Conservation (phyloP, 371 early-diverging fungal species). For the Rhizomucor miehei region DNA sequence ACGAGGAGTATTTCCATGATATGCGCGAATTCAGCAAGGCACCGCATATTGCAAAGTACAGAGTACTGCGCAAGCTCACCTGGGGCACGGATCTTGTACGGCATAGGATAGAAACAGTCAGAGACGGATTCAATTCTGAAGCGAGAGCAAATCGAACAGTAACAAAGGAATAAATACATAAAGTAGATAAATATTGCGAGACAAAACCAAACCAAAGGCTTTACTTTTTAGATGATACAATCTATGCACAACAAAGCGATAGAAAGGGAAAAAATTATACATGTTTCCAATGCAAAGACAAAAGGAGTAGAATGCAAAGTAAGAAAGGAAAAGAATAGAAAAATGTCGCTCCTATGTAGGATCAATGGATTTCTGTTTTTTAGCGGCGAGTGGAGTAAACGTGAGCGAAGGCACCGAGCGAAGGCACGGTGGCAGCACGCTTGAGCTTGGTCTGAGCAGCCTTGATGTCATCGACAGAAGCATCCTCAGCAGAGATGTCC, state of each 20-base stretch:
- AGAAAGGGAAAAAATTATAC: slow-evolving; percentile 6
- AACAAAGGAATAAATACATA: slow-evolving; percentile 35
- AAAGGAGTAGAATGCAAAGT: background rate
- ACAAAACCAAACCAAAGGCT: slow-evolving; percentile 95
- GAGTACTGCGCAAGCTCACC: background rate
- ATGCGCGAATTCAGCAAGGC: background rate
- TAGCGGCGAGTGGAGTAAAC: slow-evolving; percentile 59
- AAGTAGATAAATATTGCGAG: slow-evolving; percentile 57
- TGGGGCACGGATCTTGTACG: slow-evolving; percentile 70
- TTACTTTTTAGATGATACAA: slow-evolving; percentile 45
- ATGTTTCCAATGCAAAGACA: slow-evolving; percentile 2
- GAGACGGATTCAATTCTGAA: slow-evolving; percentile 71
- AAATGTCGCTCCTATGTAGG: background rate
- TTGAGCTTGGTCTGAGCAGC: slow-evolving; percentile 92
- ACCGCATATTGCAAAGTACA: background rate
- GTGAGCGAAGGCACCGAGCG: slow-evolving; percentile 74
- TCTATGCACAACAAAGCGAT: slow-evolving; percentile 5
- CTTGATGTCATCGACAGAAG: slow-evolving; percentile 83
- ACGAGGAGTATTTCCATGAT: slow-evolving; percentile 1
- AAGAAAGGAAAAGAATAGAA: background rate
- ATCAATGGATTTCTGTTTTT: slow-evolving; percentile 10
- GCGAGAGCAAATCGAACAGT: slow-evolving; percentile 79
- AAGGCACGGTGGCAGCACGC: slow-evolving; percentile 68
- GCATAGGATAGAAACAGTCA: background rate
- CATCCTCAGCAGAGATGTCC: slow-evolving; percentile 76